Evolutionary conservation across 768 basidiomycete species (phyloP), one percentile per base, ranked within the genome.

Genomic region (Pholiota molesta): DNA sequence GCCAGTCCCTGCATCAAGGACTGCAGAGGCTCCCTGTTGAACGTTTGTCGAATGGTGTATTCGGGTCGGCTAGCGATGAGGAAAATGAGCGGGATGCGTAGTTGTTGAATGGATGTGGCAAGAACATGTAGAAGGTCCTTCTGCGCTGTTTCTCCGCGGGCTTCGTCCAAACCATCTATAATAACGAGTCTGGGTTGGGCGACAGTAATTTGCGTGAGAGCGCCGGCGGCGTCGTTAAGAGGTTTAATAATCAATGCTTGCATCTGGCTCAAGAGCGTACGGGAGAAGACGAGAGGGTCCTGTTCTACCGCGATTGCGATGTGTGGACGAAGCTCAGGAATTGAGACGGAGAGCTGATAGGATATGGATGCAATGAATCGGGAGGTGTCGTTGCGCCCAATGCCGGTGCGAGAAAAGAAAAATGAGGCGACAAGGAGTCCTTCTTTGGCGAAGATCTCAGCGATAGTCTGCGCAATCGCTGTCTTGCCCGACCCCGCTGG

Each of bases 11-110:
- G 17, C 29, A 37, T 31, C 3, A 59, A 21, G 14, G 16, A 11
- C 0, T 5, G 6, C 9, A 52, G 14, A 26, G 14, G 31, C 13
- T 23, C 8, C 2, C 29, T 19, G 14, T 40, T 51, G 21, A 59
- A 59, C 3, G 39, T 29, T 13, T 23, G 16, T 13, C 21, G 29
- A n/a, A 59, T 51, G 21, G 19, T 29, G 21, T n/a, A 11, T 29
- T 59, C 58, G 23, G 35, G 49, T 4, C 58, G 58, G 47, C 58
- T 59, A 8, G 47, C 47, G 33, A 59, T 8, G 21, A 59, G 47
- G 37, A 52, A 44, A 11, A 52, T 37, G n/a, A 59, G 37, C 4
- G 58, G 47, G 10, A 52, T n/a, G 9, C 40, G 10, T 3, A 7
- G 8, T 8, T 11, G 13, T 19, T 19, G 11, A 16, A 52, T 9